Conservation (phyloP, 1,139 yeast species). For the Yamadazyma taylorii region DNA sequence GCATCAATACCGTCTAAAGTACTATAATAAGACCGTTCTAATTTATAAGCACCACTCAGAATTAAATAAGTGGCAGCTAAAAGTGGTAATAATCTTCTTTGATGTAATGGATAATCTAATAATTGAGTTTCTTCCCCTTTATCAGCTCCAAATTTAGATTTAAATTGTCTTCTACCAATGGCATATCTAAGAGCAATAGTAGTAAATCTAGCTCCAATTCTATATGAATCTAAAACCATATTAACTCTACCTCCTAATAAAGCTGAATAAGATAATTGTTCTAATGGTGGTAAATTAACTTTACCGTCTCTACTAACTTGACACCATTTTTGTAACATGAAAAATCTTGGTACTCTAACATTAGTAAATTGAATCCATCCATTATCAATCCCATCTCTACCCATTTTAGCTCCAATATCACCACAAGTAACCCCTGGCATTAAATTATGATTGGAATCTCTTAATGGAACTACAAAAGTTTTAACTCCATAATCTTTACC, state of each 20-base stretch:
- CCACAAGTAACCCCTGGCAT: conserved; percentile 82
- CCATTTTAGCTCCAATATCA: conserved; percentile 94
- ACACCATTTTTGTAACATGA: conserved; percentile 79
- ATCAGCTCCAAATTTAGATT: conserved; percentile 33
- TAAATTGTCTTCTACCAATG: conserved; percentile 86
- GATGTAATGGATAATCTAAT: conserved; percentile 83
- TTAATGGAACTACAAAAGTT: conserved; percentile 84
- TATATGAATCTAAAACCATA: conserved; percentile 84
- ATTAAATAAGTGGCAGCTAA: conserved; percentile 79
- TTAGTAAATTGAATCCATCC: conserved; percentile 91
- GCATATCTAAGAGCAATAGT: conserved; percentile 89
- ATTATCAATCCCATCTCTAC: conserved; percentile 84
- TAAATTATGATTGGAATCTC: conserved; percentile 70
- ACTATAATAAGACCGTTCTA: conserved; percentile 55
- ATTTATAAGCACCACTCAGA: conserved; percentile 69
- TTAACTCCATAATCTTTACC: conserved; percentile 90
- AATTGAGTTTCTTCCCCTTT: conserved; percentile 63
- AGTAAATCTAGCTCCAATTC: conserved; percentile 74
- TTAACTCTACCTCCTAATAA: conserved; percentile 84
- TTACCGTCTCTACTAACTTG: conserved; percentile 69
- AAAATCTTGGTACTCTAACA: conserved; percentile 81
- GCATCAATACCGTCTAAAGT: conserved; percentile 58
- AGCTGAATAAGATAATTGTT: conserved; percentile 86
- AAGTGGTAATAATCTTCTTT: conserved; percentile 78
- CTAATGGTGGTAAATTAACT: conserved; percentile 76